Conservation (phyloP, 208 protist species). For the Leishmania lainsoni region DNA sequence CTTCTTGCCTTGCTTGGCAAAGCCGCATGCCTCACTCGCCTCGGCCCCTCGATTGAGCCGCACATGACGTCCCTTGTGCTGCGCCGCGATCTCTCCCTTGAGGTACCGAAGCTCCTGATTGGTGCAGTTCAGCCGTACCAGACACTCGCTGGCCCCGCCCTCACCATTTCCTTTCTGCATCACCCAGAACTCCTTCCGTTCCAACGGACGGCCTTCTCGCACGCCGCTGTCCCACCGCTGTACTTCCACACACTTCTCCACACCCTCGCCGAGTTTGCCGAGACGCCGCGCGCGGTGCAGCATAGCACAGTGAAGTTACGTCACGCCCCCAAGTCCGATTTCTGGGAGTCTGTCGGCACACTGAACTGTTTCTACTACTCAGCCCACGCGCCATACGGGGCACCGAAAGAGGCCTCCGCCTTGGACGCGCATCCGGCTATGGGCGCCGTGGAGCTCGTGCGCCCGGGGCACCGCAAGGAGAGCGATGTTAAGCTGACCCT, state of each 20-base stretch:
- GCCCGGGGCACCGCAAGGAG: conserved; percentile 51
- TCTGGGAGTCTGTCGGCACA: conserved; percentile 71
- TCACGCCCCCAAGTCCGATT: conserved; percentile 57
- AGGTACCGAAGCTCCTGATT: conserved; percentile 62
- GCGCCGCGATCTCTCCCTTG: conserved; percentile 39
- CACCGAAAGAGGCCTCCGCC: background rate
- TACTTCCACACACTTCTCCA: conserved; percentile 85
- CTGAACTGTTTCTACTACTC: conserved; percentile 81
- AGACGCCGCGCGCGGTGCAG: conserved; percentile 59
- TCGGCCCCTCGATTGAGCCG: background rate
- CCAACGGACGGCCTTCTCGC: conserved; percentile 58
- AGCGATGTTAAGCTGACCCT: conserved; percentile 77
- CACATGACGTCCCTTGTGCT: conserved; percentile 22
- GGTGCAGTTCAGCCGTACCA: conserved; percentile 84
- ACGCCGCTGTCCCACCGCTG: conserved; percentile 42
- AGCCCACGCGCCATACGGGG: conserved; percentile 13
- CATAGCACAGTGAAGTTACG: conserved; percentile 49
- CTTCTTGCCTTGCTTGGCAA: background rate
- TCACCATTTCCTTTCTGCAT: conserved; percentile 66
- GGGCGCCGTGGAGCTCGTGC: conserved; percentile 75
- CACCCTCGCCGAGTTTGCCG: conserved; percentile 78
- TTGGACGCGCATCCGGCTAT: conserved; percentile 47
- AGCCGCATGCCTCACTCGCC: background rate
- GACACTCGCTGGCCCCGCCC: conserved; percentile 76
- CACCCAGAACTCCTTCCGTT: conserved; percentile 68